Conservation (phyloP, 331 rosid genomes). For the Cydonia oblonga region DNA sequence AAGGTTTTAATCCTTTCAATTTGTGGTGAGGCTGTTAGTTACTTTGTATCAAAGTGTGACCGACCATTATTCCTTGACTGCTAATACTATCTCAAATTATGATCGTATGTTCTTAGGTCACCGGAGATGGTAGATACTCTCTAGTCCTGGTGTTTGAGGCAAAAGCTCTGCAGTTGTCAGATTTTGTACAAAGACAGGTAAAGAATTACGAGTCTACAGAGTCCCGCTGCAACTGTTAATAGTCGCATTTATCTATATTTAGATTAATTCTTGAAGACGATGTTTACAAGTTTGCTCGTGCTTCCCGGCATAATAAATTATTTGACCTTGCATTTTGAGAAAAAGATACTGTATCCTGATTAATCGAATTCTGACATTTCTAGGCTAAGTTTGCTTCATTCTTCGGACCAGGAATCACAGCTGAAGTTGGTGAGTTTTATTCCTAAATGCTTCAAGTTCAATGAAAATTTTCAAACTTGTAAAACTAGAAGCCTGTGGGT, state of each 20-base stretch:
- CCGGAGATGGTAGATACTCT: conserved; percentile 64
- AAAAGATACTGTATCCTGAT: conserved; percentile 7
- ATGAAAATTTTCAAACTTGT: background rate
- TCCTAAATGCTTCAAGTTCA: background rate
- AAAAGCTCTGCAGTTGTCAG: conserved; percentile 63
- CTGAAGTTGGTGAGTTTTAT: conserved; percentile 68
- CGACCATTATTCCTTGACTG: background rate
- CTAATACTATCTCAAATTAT: conserved; percentile 9
- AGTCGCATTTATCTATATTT: background rate
- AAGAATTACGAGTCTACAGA: background rate
- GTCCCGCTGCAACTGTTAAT: background rate
- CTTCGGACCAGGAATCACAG: conserved; percentile 89
- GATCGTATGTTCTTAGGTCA: conserved; percentile 41
- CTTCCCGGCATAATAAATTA: background rate
- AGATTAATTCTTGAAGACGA: background rate
- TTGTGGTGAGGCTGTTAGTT: background rate
- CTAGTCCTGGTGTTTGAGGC: conserved; percentile 78
- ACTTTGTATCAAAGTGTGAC: background rate
- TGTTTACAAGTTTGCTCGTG: background rate
- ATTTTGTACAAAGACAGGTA: conserved; percentile 89
- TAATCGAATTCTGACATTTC: conserved; percentile 1
- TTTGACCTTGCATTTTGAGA: background rate
- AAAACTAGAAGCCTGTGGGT: background rate
- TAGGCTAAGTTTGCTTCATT: conserved; percentile 86
- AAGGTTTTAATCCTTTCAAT: background rate